A percentile compares a stretch with the other conserved stretches of the same genome.
Evolutionary conservation across 352 stramenopile genomes (phyloP).

Genomic region (Globisporangium takayamanum): DNA sequence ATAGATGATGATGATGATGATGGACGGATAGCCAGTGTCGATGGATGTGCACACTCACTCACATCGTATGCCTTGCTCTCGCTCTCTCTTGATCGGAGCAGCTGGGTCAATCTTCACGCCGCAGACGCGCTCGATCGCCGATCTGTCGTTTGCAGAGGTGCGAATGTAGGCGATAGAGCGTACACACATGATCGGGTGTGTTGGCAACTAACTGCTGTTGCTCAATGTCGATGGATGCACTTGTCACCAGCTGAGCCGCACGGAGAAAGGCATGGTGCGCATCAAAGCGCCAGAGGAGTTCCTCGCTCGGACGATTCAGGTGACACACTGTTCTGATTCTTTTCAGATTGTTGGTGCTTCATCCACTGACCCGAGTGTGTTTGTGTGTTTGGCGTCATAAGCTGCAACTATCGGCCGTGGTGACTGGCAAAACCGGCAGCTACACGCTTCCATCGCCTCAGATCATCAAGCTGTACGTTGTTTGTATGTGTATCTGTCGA

Average conservation of each 20-base stretch:
- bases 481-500: neutral
- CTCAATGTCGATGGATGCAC: neutral
- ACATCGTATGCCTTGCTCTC: neutral
- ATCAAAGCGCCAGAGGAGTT: conserved; percentile 79
- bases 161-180: neutral
- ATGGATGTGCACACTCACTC: neutral
- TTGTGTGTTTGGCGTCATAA: conserved; percentile 2
- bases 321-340: conserved; percentile 9
- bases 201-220: neutral
- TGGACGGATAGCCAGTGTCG: neutral
- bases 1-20: neutral
- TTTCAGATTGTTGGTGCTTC: neutral
- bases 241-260: conserved; percentile 55
- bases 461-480: conserved; percentile 39
- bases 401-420: conserved; percentile 32
- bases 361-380: neutral
- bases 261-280: conserved; percentile 69
- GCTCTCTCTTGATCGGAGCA: conserved; percentile 15
- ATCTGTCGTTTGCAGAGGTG: conserved; percentile 80
- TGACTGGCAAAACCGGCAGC: conserved; percentile 22
- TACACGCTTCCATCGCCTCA: conserved; percentile 39
- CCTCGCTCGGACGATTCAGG: conserved; percentile 66
- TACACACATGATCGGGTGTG: neutral
- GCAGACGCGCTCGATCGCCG: conserved; percentile 63
- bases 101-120: conserved; percentile 70